Conservation (phyloP, 129 eudicot genomes). For the Calendula officinalis region DNA sequence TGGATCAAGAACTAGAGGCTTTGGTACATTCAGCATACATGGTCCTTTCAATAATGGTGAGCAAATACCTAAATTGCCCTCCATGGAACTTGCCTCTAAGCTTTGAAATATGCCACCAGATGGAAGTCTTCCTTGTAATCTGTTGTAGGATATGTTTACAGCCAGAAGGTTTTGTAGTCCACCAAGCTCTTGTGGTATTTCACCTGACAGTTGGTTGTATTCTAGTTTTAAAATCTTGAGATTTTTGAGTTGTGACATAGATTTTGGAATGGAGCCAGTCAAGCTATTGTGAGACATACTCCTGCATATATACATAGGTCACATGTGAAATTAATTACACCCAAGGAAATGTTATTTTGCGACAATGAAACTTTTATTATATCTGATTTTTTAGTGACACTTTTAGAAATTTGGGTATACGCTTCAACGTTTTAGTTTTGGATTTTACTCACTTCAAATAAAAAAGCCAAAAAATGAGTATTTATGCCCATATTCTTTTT, state of each 20-base stretch:
- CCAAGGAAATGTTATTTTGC: background rate
- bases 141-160: constrained; percentile 81
- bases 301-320: constrained; percentile 37
- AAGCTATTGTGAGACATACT: constrained; percentile 87
- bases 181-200: constrained; percentile 83
- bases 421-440: too few relatives aligned
- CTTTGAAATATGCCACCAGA: constrained; percentile 63
- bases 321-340: constrained; percentile 17
- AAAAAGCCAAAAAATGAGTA: too few relatives aligned
- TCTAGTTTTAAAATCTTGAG: constrained; percentile 92
- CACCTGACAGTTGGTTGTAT: constrained; percentile 74
- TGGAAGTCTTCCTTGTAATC: constrained; percentile 81
- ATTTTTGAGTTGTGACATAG: constrained; percentile 64
- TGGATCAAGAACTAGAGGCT: constrained; percentile 89
- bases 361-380: too few relatives aligned
- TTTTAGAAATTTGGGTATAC: too few relatives aligned
- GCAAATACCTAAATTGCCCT: constrained; percentile 86
- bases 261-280: constrained; percentile 66
- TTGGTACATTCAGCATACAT: constrained; percentile 71
- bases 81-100: constrained; percentile 58
- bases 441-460: too few relatives aligned
- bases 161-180: constrained; percentile 67
- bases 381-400: too few relatives aligned
- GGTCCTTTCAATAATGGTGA: constrained; percentile 85
- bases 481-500: too few relatives aligned